These are phyloP conservation scores for Dothistroma septosporum DNA, from an alignment of 2,329 filamentous ascomycete species.

Conservation along the genomic window DNA sequence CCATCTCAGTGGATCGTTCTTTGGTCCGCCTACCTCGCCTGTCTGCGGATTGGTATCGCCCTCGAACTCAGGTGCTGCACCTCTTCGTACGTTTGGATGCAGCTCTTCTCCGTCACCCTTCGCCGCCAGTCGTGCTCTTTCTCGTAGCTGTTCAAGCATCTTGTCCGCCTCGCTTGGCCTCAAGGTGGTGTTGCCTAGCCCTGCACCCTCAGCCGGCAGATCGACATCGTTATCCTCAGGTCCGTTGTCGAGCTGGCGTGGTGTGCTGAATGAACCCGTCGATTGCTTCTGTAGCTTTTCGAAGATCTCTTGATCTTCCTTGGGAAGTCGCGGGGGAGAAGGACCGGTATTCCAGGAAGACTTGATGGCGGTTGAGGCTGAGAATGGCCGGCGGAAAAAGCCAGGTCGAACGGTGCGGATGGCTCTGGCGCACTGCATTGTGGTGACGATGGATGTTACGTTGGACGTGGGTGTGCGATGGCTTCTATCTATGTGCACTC, in stretches of 20 bases:
- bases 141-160: constrained; percentile 29
- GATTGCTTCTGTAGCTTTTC: constrained; percentile 76
- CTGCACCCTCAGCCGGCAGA: constrained; percentile 3
- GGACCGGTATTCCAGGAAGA: constrained; percentile 48
- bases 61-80: constrained; percentile 85
- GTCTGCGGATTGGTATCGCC: constrained; percentile 90
- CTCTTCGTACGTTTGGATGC: constrained; percentile 67
- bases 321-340: constrained; percentile 78
- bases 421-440: constrained; percentile 24
- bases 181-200: neutral
- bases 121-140: constrained; percentile 46
- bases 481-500: neutral
- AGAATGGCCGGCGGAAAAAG: constrained; percentile 32
- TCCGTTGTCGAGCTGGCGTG: constrained; percentile 31
- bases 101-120: constrained; percentile 60
- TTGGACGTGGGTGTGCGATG: neutral
- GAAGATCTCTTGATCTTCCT: constrained; percentile 84
- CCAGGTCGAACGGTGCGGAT: constrained; percentile 27
- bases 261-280: constrained; percentile 73
- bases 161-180: constrained; percentile 24
- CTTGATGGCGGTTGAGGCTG: constrained; percentile 43
- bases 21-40: constrained; percentile 91
- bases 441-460: neutral
- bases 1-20: constrained; percentile 94
- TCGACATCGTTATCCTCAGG: neutral